phyloP scores from a whole-genome alignment of 371 early-diverging fungal genomes.

The Mortierella sp. region DNA sequence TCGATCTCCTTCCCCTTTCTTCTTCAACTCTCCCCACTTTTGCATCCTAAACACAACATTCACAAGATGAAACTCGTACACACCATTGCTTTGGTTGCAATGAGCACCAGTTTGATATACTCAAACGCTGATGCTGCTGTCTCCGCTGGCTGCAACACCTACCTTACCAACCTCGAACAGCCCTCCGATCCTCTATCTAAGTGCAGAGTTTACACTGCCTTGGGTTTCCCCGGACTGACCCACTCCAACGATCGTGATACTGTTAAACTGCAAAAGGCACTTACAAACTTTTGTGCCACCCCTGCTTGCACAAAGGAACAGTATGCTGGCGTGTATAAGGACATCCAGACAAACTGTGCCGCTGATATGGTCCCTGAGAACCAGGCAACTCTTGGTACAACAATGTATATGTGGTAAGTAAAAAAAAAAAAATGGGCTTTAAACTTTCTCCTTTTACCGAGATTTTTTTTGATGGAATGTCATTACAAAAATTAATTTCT shows the following conservation, averaged over 20 bases:
- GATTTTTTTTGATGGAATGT: no score
- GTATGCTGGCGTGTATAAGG: slow-evolving; percentile 39
- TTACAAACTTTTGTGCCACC: slow-evolving; percentile 36
- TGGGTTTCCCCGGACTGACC: slow-evolving; percentile 47
- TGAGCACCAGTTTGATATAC: no score
- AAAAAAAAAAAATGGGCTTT: no score
- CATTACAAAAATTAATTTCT: no score
- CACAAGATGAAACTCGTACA: no score
- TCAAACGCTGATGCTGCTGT: slow-evolving; percentile 30
- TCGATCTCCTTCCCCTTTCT: no score
- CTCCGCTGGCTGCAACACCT: slow-evolving; percentile 32
- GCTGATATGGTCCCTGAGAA: slow-evolving; percentile 34
- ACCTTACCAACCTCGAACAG: slow-evolving; percentile 9
- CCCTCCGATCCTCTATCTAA: slow-evolving; percentile 33
- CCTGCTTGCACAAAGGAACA: slow-evolving; percentile 48
- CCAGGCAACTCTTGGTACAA: slow-evolving; percentile 27
- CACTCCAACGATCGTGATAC: slow-evolving; percentile 31
- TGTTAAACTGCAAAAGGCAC: slow-evolving; percentile 30
- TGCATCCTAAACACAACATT: no score
- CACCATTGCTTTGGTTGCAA: no score
- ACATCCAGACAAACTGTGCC: slow-evolving; percentile 40
- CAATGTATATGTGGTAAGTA: slow-evolving; percentile 52
- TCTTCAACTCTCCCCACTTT: no score
- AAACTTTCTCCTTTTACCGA: no score
- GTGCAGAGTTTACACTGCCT: slow-evolving; percentile 51